Conservation (phyloP, 345 rosid species). For the Eucalyptus pauciflora region DNA sequence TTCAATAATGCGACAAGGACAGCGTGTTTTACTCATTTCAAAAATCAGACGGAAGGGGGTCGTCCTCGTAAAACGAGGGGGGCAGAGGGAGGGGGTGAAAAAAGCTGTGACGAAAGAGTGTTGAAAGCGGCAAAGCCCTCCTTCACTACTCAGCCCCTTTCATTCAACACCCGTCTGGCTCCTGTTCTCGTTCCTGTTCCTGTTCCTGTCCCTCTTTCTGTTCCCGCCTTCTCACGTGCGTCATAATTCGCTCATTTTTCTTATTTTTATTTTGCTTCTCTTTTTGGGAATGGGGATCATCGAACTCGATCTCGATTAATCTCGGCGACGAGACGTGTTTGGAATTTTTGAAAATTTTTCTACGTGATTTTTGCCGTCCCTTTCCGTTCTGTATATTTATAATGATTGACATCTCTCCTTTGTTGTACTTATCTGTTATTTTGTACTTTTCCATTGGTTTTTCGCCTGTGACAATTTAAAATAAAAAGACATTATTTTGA, state of each 20-base stretch:
- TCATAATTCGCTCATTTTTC: conserved; percentile 4
- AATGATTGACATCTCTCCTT: not conserved
- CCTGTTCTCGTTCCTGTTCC: not conserved
- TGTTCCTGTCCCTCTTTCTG: not conserved
- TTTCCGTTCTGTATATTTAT: not conserved
- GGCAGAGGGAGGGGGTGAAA: not conserved
- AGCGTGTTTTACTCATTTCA: not conserved
- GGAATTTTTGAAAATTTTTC: not conserved
- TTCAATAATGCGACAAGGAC: not conserved
- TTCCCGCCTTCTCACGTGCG: conserved; percentile 25
- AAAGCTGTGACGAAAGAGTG: conserved; percentile 17
- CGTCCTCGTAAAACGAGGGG: conserved; percentile 2
- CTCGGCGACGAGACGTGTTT: not conserved
- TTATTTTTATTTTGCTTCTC: not conserved
- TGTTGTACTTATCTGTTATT: not conserved
- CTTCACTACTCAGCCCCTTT: not conserved
- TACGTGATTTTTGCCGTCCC: not conserved
- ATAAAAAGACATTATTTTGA: not conserved
- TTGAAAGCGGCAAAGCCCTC: conserved; percentile 2
- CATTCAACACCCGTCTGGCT: conserved; percentile 5
- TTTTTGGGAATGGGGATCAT: not conserved
- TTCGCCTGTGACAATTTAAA: not conserved
- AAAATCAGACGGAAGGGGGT: not conserved
- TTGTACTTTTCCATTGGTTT: not conserved
- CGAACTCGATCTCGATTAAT: not conserved